Evolutionary conservation across 345 rosid genomes (phyloP).

Genomic region (Draba incana): DNA sequence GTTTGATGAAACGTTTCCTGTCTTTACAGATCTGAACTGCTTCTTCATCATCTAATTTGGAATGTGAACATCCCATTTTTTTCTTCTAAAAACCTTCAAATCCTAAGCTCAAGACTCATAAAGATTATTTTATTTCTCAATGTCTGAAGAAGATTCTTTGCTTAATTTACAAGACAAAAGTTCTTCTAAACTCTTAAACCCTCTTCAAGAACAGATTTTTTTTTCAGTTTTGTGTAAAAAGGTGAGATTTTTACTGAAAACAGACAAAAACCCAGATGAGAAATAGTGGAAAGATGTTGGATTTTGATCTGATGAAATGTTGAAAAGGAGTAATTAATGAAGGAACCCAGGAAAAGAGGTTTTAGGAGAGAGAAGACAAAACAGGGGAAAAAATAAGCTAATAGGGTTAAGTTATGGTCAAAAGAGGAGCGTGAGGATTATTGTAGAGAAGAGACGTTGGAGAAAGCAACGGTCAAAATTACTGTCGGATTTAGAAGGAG

Average conservation of each 20-base stretch:
- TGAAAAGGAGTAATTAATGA: background rate
- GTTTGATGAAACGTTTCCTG: slow-evolving; percentile 82
- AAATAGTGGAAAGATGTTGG: slow-evolving; percentile 1
- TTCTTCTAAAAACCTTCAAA: slow-evolving; percentile 11
- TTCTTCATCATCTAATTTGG: slow-evolving; percentile 86
- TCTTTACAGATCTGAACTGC: slow-evolving; percentile 96
- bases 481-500: slow-evolving; percentile 37
- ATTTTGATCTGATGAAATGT: slow-evolving; percentile 21
- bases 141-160: slow-evolving; percentile 37
- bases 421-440: slow-evolving; percentile 45
- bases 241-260: slow-evolving; percentile 14
- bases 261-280: slow-evolving; percentile 6
- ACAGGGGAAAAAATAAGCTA: background rate
- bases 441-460: slow-evolving; percentile 44
- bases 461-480: slow-evolving; percentile 46
- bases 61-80: slow-evolving; percentile 94
- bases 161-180: slow-evolving; percentile 29
- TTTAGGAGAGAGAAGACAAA: slow-evolving; percentile 13
- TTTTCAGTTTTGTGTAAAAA: too few species aligned
- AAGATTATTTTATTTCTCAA: background rate
- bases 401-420: slow-evolving; percentile 28
- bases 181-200: slow-evolving; percentile 15
- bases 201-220: slow-evolving; percentile 23
- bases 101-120: slow-evolving; percentile 11
- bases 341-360: slow-evolving; percentile 31